phyloP scores from a whole-genome alignment of 2,329 filamentous ascomycete species.

The Chaetothyriales sp. region DNA sequence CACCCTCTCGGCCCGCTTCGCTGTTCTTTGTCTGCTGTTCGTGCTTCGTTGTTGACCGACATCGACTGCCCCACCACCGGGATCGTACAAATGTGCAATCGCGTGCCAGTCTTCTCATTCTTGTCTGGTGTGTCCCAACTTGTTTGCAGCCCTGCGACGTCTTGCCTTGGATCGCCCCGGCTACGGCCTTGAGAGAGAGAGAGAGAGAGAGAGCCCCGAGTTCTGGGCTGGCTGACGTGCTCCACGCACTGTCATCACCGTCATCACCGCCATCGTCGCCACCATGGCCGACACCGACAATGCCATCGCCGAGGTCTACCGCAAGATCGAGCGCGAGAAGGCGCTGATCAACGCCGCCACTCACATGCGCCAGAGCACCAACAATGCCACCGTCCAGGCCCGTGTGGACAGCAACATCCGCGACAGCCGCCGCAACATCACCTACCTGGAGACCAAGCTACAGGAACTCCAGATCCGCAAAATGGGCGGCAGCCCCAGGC shows the following conservation, averaged over 20 bases:
- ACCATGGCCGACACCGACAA: conserved; percentile 46
- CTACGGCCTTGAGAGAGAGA: neutral
- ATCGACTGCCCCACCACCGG: neutral
- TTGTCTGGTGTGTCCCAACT: neutral
- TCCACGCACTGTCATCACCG: too few relatives aligned
- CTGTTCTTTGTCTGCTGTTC: neutral
- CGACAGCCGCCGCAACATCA: conserved; percentile 80
- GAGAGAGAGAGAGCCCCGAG: too few relatives aligned
- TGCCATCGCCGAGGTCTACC: conserved; percentile 64
- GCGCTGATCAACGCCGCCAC: conserved; percentile 86
- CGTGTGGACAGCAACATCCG: conserved; percentile 87
- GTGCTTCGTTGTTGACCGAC: neutral
- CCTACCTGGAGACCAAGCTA: conserved; percentile 89
- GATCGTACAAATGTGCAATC: neutral
- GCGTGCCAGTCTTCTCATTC: neutral
- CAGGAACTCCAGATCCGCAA: conserved; percentile 73
- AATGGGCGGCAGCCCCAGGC: conserved; percentile 36
- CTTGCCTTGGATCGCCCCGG: too few relatives aligned
- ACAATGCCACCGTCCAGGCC: conserved; percentile 80
- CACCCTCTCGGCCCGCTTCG: too few relatives aligned
- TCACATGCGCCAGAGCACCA: conserved; percentile 87
- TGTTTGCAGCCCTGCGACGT: neutral
- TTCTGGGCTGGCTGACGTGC: too few relatives aligned
- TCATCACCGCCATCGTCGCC: too few relatives aligned
- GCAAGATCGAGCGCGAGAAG: conserved; percentile 97